Evolutionary conservation across 1,139 yeast genomes (phyloP).

Genomic region (Lodderomyces theae): DNA sequence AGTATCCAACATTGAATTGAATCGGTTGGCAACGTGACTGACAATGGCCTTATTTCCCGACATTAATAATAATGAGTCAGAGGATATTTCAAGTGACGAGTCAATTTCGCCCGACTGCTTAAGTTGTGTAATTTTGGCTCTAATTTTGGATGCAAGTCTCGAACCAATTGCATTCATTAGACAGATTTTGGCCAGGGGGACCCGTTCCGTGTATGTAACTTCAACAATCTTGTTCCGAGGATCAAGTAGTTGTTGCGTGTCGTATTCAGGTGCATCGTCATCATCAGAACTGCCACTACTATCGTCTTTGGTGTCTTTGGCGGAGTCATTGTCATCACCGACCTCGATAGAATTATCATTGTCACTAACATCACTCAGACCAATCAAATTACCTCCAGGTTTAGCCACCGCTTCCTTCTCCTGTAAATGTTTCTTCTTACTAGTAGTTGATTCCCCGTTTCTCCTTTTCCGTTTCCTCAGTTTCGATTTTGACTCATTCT

Average conservation of each 20-base stretch:
- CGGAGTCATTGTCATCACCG: not conserved
- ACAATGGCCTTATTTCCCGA: constrained; percentile 15
- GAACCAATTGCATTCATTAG: constrained; percentile 41
- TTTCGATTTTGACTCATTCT: constrained; percentile 7
- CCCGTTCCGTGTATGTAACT: constrained; percentile 12
- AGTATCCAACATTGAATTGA: constrained; percentile 17
- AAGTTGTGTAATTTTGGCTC: constrained; percentile 16
- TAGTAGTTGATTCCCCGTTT: not conserved
- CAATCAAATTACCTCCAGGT: no score
- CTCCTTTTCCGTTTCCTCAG: not conserved
- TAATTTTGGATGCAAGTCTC: constrained; percentile 31
- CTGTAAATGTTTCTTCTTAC: no score
- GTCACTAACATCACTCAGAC: not conserved
- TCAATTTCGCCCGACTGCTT: constrained; percentile 10
- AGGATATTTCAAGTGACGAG: not conserved
- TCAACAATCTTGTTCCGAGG: constrained; percentile 9
- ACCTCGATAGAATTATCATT: no score
- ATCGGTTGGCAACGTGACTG: constrained; percentile 21
- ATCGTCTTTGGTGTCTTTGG: constrained; percentile 1
- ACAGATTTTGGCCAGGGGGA: constrained; percentile 29
- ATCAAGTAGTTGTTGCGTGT: not conserved
- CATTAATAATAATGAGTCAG: constrained; percentile 9
- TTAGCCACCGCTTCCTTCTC: no score
- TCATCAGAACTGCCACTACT: constrained; percentile 1
- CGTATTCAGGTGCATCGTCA: not conserved